Evolutionary conservation across 78 protist genomes (phyloP), one percentile per base, ranked within the genome.

Genomic region (Emiliania huxleyi): DNA sequence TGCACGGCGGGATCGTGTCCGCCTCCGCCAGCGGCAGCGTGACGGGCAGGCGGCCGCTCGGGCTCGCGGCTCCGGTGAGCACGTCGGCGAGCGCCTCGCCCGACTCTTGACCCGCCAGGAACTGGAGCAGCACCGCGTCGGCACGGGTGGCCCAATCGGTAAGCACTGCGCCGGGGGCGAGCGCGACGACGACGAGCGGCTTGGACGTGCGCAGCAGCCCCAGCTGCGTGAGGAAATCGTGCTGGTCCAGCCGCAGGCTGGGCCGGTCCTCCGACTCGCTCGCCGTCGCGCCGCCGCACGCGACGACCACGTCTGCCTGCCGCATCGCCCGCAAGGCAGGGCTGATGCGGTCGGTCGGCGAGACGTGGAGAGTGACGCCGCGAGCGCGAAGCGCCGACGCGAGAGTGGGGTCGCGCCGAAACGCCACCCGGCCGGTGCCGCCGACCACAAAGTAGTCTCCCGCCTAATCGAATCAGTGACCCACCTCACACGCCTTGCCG

Each of bases 21-120:
- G 18, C 33, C 18, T 91, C 93, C 38, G 2, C 12, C 15, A 43
- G 6, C 52, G 92, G 92, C 29, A 84, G n/a, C 38, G 93, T 75
- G 44, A 91, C 35, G 25, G 93, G 87, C 56, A 91, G 79, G 23
- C 25, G 21, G 38, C 89, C 93, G 69, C 46, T 23, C 1, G 93
- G 93, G 37, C 25, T 11, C 38, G 2, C 44, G 15, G 38, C 44
- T 12, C 89, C 87, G 40, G 69, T 26, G 18, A 91, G 71, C 8
- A 91, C n/a, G 38, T 77, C 83, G 4, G 93, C 88, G 37, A 15
- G 21, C 15, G 93, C 93, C 15, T 45, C 49, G 43, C 93, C 88
- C 29, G 1, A 15, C 48, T 71, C 62, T 37, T 73, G 73, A 0
- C 93, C 93, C 12, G 71, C 89, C 37, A 75, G 37, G 45, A 42